Evolutionary conservation across 495 filamentous ascomycete species (phyloP), one percentile per base, ranked within the genome.

Genomic region (Cercophora samala): DNA sequence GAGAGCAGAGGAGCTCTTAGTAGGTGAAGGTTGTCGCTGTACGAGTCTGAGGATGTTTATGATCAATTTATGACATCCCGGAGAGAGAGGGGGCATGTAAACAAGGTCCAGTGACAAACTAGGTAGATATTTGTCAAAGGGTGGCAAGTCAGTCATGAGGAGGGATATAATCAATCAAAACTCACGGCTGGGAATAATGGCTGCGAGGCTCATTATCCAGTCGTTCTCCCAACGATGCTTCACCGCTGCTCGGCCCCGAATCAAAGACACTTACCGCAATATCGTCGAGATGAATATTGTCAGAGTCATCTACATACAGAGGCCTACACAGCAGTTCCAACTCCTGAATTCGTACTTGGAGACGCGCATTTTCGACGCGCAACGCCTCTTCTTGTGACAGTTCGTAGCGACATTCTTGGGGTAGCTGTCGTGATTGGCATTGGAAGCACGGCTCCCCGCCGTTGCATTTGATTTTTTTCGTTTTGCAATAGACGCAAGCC

Each of bases 401-500:
- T 29, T 24, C 3, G 22, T 60, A 29, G 58, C 21, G 17, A 17
- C 58, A 29, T 29, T 60, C 58, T 18, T 8, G 22, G 15, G 58
- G 58, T 21, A 0, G 58, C 22, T 60, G 17, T 5, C 24, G 58
- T 13, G 58, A 24, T 26, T 25, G 19, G 58, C 58, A 60, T 18
- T 60, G 58, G 18, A 24, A 18, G 18, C 58, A 60, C 17, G 58
- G 58, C 21, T 60, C 19, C 29, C 22, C 58, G 8, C 22, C 58
- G 21, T 3, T 24, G 58, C 58, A 60, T 18, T 60, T 60, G 58
- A 60, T 60, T 22, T 60, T 60, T 24, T 60, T 60, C 19, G 17
- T 60, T 3, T 29, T 60, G 58, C 58, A 60, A 18, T 21, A 24
- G 18, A 29, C 4, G 18, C 58, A 60, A 29, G 58, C 58, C 22